phyloP scores from a whole-genome alignment of 148 eudicot genomes.

The Rhododendron molle region DNA sequence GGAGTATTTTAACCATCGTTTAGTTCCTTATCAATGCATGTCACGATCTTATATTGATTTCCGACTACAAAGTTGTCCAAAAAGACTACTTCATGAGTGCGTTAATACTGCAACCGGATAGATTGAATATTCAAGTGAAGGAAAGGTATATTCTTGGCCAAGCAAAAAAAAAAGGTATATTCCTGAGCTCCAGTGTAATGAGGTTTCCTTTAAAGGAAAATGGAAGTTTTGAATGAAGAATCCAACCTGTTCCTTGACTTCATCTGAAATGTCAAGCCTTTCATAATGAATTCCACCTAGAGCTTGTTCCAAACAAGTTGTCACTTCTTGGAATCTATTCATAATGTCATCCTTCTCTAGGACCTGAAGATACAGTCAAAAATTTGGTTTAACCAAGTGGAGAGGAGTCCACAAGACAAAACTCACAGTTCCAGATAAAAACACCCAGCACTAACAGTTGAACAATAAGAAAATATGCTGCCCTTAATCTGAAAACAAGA shows the following conservation, averaged over 20 bases:
- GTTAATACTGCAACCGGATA: not conserved
- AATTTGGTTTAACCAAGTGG: not conserved
- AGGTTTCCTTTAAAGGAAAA: not conserved
- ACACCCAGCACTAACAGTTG: not conserved
- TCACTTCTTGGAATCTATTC: constrained; percentile 62
- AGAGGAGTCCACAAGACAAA: not conserved
- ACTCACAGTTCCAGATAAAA: not conserved
- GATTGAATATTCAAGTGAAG: not conserved
- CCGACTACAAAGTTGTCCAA: not conserved
- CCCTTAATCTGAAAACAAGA: not conserved
- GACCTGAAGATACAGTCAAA: constrained; percentile 40
- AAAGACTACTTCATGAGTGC: not conserved
- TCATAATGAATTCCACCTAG: constrained; percentile 55
- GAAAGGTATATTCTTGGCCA: not conserved
- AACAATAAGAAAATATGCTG: not conserved
- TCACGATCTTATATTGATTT: not conserved
- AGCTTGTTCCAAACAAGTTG: constrained; percentile 73
- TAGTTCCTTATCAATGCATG: not conserved
- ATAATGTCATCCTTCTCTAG: constrained; percentile 74
- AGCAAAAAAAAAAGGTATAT: not conserved
- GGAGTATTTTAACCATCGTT: not conserved
- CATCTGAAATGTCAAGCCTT: constrained; percentile 84
- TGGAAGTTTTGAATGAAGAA: not conserved
- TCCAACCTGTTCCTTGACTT: constrained; percentile 89
- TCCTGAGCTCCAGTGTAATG: not conserved